Evolutionary conservation across 768 basidiomycete species (phyloP), one percentile per base, ranked within the genome.

Genomic region (Auricularia sp.): DNA sequence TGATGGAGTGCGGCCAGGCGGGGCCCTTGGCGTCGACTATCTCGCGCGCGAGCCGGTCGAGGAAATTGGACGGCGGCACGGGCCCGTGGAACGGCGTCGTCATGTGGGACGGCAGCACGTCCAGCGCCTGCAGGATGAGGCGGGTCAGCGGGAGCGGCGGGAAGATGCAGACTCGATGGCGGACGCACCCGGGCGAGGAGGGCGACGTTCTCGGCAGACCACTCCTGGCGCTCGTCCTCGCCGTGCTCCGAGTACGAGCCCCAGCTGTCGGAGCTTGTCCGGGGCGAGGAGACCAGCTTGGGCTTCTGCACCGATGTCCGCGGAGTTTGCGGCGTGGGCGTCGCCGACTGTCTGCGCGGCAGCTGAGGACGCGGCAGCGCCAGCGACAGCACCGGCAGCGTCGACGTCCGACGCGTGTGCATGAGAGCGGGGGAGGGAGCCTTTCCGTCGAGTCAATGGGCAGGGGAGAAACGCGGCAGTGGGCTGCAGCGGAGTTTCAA

Each of bases 11-110:
- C 1, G 89, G 88, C 92, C 91, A 94, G 65, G 89, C 89, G 14
- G 87, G 82, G 4, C 88, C 90, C 71, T 92, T 92, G 62, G 88
- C 87, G 35, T 88, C 79, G 8, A 82, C 77, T 66, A 94, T 84
- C 63, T 89, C 86, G 14, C 89, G 85, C 11, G 92, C 89, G 68
- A 94, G 86, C 78, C 90, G 91, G 75, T 94, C 90, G 66, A 94
- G 85, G 24, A 93, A 82, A 73, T 93, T 93, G 14, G 89, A 85
- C 37, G 91, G 91, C 1, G 92, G 92, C 21, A 93, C 83, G 56
- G 86, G 81, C 36, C 92, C 91, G 68, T 88, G 86, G 80, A 91
- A 93, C 63, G 91, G 92, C 16, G 92, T 93, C 73, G 90, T 80
- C n/a, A 94, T 83, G 70, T 92, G 89, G 5, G 86, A 78, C 10